Base-by-base conservation (phyloP, 768 basidiomycete genomes). In the Panus rudis region DNA sequence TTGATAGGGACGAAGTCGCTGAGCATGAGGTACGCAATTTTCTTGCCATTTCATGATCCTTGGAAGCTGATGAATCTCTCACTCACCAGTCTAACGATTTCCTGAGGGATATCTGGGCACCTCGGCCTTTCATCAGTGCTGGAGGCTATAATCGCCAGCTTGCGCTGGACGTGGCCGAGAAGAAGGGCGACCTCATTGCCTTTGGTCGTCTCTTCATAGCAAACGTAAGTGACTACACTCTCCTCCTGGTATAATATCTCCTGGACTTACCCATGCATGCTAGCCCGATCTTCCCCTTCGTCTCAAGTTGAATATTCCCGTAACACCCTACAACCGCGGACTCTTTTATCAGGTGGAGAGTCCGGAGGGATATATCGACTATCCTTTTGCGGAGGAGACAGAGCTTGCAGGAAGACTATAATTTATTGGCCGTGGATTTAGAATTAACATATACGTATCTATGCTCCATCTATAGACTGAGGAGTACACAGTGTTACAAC, bases 61-160 rank as follows among this genome's bases (percentile, higher is more conserved):
- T 13, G 25, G 16, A 10, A 24, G 11, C 31, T 30, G 17, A 10
- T 11, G 38, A 10, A 35, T 24, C 8, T 35, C 16, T 23, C 21
- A 6, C 4, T 4, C 33, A 16, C 17, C 24, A 50, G 46, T 47
- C 41, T 7, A 61, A 50, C 25, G 52, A 52, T 37, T 52, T 52
- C 40, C 34, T 52, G 2, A 30, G 48, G 4, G 41, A 42, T 67
- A 67, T 59, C 10, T 52, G 48, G 52, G 20, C 24, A 2, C 46
- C 41, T 10, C 35, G 48, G 25, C 45, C 47, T 26, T 46, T 59
- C 22, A 49, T 61, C 33, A 41, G 41, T 27, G 52, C 56, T 16
- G 57, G 55, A 12, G 59, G 53, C 7, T 56, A 59, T 41, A 46
- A 32, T 4, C 50, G 49, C 6, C 33, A 52, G 28, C 45, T 40